Percentiles rank a stretch among this genome's conserved stretches.
phyloP scores from a whole-genome alignment of 352 stramenopile species.

The Phytopythium ostracodes region DNA sequence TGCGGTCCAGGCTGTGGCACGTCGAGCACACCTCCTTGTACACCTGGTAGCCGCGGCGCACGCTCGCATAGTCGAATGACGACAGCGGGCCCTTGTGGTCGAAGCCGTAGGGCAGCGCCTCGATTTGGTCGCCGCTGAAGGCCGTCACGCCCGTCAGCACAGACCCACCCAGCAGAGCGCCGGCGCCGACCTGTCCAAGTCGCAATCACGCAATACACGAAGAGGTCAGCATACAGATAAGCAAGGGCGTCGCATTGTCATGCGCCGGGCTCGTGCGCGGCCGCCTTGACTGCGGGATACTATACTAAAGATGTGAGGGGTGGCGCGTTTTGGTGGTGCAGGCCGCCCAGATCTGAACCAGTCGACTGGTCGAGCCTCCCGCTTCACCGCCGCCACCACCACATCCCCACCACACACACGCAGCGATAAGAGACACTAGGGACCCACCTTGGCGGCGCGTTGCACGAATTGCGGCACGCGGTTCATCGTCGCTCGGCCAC shows the following conservation, averaged over 20 bases:
- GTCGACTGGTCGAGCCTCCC: constrained; percentile 1
- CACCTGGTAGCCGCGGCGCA: constrained; percentile 98
- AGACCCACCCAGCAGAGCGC: constrained; percentile 62
- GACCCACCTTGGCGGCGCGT: constrained; percentile 67
- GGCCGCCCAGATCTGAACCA: background rate
- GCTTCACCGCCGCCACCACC: constrained; percentile 3
- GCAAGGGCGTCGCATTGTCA: no score
- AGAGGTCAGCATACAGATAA: no score
- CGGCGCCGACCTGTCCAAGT: constrained; percentile 48
- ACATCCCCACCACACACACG: background rate
- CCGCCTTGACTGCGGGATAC: background rate
- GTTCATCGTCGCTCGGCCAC: constrained; percentile 61
- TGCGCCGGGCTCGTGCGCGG: no score
- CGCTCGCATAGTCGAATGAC: constrained; percentile 90
- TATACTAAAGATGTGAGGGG: background rate
- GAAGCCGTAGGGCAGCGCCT: constrained; percentile 86
- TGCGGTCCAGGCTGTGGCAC: constrained; percentile 96
- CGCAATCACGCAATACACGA: background rate
- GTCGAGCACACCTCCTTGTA: constrained; percentile 98
- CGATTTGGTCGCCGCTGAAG: constrained; percentile 85
- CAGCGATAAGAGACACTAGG: background rate
- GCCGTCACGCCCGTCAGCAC: constrained; percentile 79
- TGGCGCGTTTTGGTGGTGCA: constrained; percentile 69
- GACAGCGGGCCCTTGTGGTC: constrained; percentile 81
- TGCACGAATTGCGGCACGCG: constrained; percentile 66